A percentile compares a stretch with the other conserved stretches of the same genome.
These are phyloP conservation scores for Mallotus nudiflorus DNA, from an alignment of 345 rosid genomes.

Conservation along the genomic window DNA sequence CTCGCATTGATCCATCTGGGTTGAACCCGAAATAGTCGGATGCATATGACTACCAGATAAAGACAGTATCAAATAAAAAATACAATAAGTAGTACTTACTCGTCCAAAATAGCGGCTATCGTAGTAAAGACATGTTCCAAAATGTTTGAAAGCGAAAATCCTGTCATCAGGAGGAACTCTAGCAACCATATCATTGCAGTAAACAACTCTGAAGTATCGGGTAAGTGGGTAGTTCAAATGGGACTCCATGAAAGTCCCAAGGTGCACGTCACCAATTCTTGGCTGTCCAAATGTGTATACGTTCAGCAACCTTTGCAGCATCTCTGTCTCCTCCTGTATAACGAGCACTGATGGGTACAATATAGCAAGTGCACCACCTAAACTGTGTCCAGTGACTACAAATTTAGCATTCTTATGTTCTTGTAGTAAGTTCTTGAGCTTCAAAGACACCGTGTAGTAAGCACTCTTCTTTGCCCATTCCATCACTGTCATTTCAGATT, in stretches of 20 bases:
- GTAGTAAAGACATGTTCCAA: slow-evolving; percentile 74
- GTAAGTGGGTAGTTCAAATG: slow-evolving; percentile 49
- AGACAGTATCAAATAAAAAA: background rate
- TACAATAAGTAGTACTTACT: background rate
- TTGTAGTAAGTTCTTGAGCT: slow-evolving; percentile 57
- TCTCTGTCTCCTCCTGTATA: slow-evolving; percentile 54
- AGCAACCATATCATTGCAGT: slow-evolving; percentile 78
- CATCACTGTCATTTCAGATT: background rate
- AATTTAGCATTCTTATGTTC: slow-evolving; percentile 70
- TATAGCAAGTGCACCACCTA: slow-evolving; percentile 83
- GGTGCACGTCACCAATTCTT: slow-evolving; percentile 61
- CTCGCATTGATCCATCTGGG: too few relatives aligned
- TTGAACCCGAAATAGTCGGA: too few relatives aligned
- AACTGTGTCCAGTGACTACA: slow-evolving; percentile 75
- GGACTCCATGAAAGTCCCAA: slow-evolving; percentile 61
- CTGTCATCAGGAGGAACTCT: slow-evolving; percentile 74
- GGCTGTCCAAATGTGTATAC: slow-evolving; percentile 90
- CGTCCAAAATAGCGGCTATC: slow-evolving; percentile 47
- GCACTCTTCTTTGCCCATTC: slow-evolving; percentile 55
- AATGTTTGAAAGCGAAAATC: slow-evolving; percentile 72
- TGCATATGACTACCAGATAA: too few relatives aligned
- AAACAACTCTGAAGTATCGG: slow-evolving; percentile 71
- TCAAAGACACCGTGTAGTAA: slow-evolving; percentile 47
- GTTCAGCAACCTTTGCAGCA: slow-evolving; percentile 58
- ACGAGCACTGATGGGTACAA: slow-evolving; percentile 59